phyloP scores from a whole-genome alignment of 148 eudicot species.

The Hydrangea macrophylla region DNA sequence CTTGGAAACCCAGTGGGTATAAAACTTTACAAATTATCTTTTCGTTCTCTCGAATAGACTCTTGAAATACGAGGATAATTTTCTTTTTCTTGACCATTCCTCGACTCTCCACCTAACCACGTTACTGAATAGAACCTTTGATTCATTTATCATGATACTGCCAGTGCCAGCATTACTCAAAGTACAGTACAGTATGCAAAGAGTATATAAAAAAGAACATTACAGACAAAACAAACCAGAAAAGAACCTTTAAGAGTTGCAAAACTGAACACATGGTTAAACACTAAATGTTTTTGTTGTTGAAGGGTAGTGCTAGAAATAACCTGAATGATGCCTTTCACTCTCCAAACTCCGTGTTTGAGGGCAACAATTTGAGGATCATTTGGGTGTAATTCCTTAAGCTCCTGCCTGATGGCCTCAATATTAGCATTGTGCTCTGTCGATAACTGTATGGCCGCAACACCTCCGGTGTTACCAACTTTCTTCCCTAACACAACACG shows the following conservation, averaged over 20 bases:
- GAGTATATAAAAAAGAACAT: too few relatives aligned
- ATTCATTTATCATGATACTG: too few relatives aligned
- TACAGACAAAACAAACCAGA: slow-evolving; percentile 15
- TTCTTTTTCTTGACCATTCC: too few relatives aligned
- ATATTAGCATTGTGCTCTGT: slow-evolving; percentile 67
- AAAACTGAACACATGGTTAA: slow-evolving; percentile 11
- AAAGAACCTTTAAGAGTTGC: too few relatives aligned
- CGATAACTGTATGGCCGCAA: slow-evolving; percentile 62
- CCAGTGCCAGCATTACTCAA: too few relatives aligned
- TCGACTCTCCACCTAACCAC: too few relatives aligned
- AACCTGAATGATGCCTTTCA: slow-evolving; percentile 80
- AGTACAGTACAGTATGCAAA: too few relatives aligned
- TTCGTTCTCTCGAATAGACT: too few relatives aligned
- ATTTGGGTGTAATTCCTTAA: slow-evolving; percentile 51
- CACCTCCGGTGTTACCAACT: slow-evolving; percentile 40
- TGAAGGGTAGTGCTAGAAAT: slow-evolving; percentile 7
- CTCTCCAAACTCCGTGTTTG: slow-evolving; percentile 77
- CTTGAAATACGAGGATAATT: too few relatives aligned
- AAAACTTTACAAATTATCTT: too few relatives aligned
- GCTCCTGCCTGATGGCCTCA: slow-evolving; percentile 49
- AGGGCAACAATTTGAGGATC: slow-evolving; percentile 70
- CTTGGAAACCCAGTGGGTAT: too few relatives aligned
- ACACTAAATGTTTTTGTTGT: background rate
- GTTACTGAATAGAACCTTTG: too few relatives aligned
- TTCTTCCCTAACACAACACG: slow-evolving; percentile 71